These are phyloP conservation scores for Piedraia hortae DNA, from an alignment of 2,329 filamentous ascomycete genomes.

Conservation along the genomic window DNA sequence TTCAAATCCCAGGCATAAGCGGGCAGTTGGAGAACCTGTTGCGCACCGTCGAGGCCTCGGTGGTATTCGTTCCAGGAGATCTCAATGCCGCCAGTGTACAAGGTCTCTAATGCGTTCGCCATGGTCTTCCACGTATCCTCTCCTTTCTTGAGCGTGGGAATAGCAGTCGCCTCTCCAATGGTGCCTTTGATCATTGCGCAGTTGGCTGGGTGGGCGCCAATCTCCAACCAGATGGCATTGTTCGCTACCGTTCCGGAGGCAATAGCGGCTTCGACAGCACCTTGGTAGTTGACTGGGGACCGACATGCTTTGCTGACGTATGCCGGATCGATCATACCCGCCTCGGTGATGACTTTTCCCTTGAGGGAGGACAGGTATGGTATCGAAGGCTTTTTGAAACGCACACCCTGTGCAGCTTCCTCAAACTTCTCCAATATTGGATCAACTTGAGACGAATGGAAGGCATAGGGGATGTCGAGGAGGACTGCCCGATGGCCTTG, in stretches of 20 bases:
- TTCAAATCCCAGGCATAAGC: conserved; percentile 12
- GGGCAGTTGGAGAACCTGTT: conserved; percentile 26
- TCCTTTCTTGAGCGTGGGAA: conserved; percentile 3
- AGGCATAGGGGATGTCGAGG: conserved; percentile 23
- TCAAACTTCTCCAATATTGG: conserved; percentile 8
- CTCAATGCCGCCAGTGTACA: conserved; percentile 26
- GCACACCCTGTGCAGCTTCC: conserved; percentile 3
- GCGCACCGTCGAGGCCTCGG: conserved; percentile 19
- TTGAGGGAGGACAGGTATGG: conserved; percentile 11
- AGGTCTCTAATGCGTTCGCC: conserved; percentile 17
- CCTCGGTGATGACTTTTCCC: conserved; percentile 6
- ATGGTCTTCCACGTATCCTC: conserved; percentile 22
- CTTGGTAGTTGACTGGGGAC: conserved; percentile 16
- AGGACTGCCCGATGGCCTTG: conserved; percentile 2
- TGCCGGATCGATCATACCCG: conserved; percentile 2
- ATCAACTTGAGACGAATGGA: conserved; percentile 12
- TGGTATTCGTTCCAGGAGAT: conserved; percentile 36
- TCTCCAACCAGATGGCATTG: conserved; percentile 3
- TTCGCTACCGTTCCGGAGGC: conserved; percentile 1
- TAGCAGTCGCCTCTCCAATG: neutral
- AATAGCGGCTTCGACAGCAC: conserved; percentile 5
- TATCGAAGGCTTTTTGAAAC: conserved; percentile 7
- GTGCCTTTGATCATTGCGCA: conserved; percentile 2
- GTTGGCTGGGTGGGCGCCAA: conserved; percentile 3
- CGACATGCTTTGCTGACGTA: conserved; percentile 9